Evolutionary conservation across 2,329 filamentous ascomycete genomes (phyloP), one percentile per base, ranked within the genome.

Genomic region (Exophiala dermatitidis): DNA sequence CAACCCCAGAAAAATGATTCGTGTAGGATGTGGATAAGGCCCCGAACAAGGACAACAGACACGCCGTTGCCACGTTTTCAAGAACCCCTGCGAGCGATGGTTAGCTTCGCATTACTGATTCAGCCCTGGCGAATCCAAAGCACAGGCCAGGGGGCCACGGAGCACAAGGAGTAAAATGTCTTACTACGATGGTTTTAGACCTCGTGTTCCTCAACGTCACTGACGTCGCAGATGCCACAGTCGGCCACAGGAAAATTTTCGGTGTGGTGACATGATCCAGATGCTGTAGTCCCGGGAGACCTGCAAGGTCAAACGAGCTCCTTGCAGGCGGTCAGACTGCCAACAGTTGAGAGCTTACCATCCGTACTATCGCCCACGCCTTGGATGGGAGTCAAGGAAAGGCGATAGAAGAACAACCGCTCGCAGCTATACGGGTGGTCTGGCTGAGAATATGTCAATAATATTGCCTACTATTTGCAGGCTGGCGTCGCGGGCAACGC

Each of bases 51-150:
- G 10, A 40, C 12, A 38, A 47, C 50, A 42, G 29, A 41, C 43
- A 29, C 46, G 51, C 38, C 51, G 51, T 32, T 53, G 51, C 51
- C 51, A 53, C 51, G 51, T 53, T 53, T 49, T 50, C n/a, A 43
- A n/a, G 12, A 49, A 36, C 19, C 46, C 51, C 41, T 53, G 46
- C 51, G 36, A 33, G 28, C 40, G 37, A 30, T 46, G 33, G 32
- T 28, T 49, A 34, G 40, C 44, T 42, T 36, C 19, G 5, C 33
- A 28, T 46, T 10, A 33, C 45, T 41, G 33, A 19, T n/a, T 34
- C 10, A 29, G 5, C 29, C 8, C 36, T 41, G 43, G 31, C 12
- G 36, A 37, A 10, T 46, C 41, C 36, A 40, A 38, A 29, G 43
- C 43, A 46, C 43, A 46, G 36, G 44, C 43, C 43, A 47, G 43